These are phyloP conservation scores for Cicer judaicum DNA, from an alignment of 306 rosid genomes.

Conservation along the genomic window DNA sequence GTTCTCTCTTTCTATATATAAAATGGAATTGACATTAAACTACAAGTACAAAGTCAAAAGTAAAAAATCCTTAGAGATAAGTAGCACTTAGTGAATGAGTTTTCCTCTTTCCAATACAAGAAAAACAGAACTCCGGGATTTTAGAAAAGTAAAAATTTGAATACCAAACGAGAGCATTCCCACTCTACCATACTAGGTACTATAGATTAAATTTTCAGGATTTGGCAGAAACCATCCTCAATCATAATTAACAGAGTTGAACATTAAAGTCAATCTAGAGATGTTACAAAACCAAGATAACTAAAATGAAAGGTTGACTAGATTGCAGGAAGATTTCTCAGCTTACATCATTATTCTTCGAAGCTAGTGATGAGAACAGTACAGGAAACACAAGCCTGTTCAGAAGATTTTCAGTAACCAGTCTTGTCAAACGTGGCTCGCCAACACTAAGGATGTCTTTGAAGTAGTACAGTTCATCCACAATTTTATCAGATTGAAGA, in stretches of 20 bases:
- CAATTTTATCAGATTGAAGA: conserved; percentile 69
- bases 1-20: conserved; percentile 24
- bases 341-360: conserved; percentile 65
- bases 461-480: conserved; percentile 75
- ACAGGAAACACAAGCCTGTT: conserved; percentile 66
- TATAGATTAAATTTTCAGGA: conserved; percentile 18
- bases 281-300: conserved; percentile 15
- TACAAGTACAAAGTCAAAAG: conserved; percentile 14
- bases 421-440: conserved; percentile 55
- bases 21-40: conserved; percentile 6
- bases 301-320: conserved; percentile 36
- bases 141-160: conserved; percentile 23
- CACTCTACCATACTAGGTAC: conserved; percentile 23
- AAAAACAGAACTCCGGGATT: conserved; percentile 10
- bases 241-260: conserved; percentile 37
- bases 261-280: conserved; percentile 25
- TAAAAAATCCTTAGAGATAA: conserved; percentile 18
- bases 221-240: conserved; percentile 21
- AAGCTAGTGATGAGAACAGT: conserved; percentile 59
- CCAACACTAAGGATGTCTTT: conserved; percentile 71
- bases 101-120: conserved; percentile 22
- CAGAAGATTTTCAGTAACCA: conserved; percentile 69
- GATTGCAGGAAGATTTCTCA: conserved; percentile 39
- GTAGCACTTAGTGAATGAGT: neutral
- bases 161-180: conserved; percentile 21